Conservation (phyloP, 2,329 filamentous ascomycete genomes). For the Periconia macrospinosa region DNA sequence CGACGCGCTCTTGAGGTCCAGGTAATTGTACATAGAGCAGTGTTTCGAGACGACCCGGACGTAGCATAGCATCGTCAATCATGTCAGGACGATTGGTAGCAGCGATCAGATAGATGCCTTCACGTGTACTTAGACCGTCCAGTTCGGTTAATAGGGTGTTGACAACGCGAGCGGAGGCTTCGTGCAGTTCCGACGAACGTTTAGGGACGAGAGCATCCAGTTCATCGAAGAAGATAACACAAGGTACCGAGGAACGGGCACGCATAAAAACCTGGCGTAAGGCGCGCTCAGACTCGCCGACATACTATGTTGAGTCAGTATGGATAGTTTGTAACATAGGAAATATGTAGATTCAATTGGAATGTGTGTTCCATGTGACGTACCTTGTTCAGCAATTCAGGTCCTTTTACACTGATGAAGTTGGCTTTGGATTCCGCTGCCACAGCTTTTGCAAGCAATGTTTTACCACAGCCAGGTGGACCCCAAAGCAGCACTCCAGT, state of each 20-base stretch:
- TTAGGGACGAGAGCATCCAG: conserved; percentile 88
- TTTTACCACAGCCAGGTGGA: conserved; percentile 95
- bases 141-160: conserved; percentile 94
- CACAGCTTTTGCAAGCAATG: conserved; percentile 91
- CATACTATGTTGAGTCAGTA: conserved; percentile 58
- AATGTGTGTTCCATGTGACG: conserved; percentile 9
- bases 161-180: conserved; percentile 85
- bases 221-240: conserved; percentile 98
- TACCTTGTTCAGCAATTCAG: conserved; percentile 88
- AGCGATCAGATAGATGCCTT: conserved; percentile 90
- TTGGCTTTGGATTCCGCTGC: conserved; percentile 95
- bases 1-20: conserved; percentile 74
- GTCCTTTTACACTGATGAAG: conserved; percentile 97
- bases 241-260: conserved; percentile 82
- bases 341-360: not conserved
- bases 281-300: conserved; percentile 92
- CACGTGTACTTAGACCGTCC: conserved; percentile 77
- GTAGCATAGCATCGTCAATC: conserved; percentile 93
- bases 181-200: conserved; percentile 74
- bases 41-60: conserved; percentile 85
- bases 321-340: not conserved
- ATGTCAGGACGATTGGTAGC: conserved; percentile 96
- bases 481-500: conserved; percentile 94
- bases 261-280: conserved; percentile 90
- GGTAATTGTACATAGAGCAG: conserved; percentile 90